Conservation (phyloP, 163 green algal genomes). For the Dunaliella salina region DNA sequence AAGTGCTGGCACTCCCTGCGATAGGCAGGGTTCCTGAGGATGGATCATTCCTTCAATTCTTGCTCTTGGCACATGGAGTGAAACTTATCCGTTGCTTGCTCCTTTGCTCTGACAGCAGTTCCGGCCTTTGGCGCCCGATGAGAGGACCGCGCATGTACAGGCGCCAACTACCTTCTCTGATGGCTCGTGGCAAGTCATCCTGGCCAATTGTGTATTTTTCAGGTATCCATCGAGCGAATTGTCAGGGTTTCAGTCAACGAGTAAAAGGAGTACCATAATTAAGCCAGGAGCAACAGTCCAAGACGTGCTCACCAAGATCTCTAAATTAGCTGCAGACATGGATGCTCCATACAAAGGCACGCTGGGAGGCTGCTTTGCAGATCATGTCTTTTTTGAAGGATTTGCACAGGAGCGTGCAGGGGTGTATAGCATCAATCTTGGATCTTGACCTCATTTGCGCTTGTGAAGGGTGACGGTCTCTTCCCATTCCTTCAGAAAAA, state of each 20-base stretch:
- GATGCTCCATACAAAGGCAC: not conserved
- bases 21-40: too few relatives aligned
- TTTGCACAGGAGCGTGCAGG: too few relatives aligned
- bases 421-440: too few relatives aligned
- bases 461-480: too few relatives aligned
- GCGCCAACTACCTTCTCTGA: not conserved
- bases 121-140: not conserved
- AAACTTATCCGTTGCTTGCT: not conserved
- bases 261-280: too few relatives aligned
- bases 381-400: not conserved
- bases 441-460: too few relatives aligned
- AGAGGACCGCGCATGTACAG: not conserved
- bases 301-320: not conserved
- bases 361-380: not conserved
- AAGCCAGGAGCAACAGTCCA: too few relatives aligned
- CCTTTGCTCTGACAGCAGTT: not conserved
- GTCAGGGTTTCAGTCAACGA: not conserved
- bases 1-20: too few relatives aligned
- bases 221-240: too few relatives aligned
- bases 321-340: not conserved
- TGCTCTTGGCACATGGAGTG: not conserved
- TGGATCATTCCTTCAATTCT: too few relatives aligned
- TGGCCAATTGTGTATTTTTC: too few relatives aligned
- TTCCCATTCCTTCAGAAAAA: too few relatives aligned
- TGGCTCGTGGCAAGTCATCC: not conserved